A percentile compares a stretch with the other conserved stretches of the same genome.
Evolutionary conservation across 306 rosid genomes (phyloP).

Genomic region (Prosopis cineraria): DNA sequence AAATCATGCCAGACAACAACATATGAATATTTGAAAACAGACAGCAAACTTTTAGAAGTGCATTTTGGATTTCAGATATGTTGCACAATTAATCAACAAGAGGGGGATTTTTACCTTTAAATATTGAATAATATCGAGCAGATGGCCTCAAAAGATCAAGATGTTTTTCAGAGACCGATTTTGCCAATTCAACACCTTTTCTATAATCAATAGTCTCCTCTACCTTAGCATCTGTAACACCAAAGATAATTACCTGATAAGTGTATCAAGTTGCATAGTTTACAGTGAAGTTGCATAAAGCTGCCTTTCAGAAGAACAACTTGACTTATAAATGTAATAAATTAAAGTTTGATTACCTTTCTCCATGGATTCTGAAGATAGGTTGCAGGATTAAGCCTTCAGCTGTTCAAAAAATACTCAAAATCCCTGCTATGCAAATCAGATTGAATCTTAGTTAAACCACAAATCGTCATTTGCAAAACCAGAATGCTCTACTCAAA

Average conservation of each 20-base stretch:
- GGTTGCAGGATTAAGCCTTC: constrained; percentile 29
- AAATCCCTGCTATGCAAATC: constrained; percentile 47
- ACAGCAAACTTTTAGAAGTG: not conserved
- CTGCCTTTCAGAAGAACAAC: constrained; percentile 2
- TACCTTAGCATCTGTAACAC: constrained; percentile 51
- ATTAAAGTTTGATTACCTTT: constrained; percentile 49
- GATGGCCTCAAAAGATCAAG: constrained; percentile 79
- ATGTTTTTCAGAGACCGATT: constrained; percentile 70
- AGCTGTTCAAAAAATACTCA: constrained; percentile 28
- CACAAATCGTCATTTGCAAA: constrained; percentile 25
- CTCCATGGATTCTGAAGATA: constrained; percentile 55
- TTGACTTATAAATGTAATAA: not conserved
- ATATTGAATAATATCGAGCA: constrained; percentile 65
- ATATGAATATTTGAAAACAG: constrained; percentile 6
- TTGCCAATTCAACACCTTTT: constrained; percentile 58
- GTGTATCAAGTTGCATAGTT: not conserved
- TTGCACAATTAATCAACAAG: not conserved
- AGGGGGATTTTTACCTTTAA: constrained; percentile 56
- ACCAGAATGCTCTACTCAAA: constrained; percentile 25
- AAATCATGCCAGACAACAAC: constrained; percentile 6
- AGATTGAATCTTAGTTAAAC: constrained; percentile 25
- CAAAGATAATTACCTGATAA: constrained; percentile 34
- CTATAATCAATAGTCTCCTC: constrained; percentile 50
- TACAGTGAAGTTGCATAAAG: constrained; percentile 4
- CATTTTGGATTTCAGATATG: constrained; percentile 3